Percentiles rank a stretch among this genome's conserved stretches.
These are phyloP conservation scores for Xylariaceae sp. DNA, from an alignment of 2,329 filamentous ascomycete genomes.

Conservation along the genomic window DNA sequence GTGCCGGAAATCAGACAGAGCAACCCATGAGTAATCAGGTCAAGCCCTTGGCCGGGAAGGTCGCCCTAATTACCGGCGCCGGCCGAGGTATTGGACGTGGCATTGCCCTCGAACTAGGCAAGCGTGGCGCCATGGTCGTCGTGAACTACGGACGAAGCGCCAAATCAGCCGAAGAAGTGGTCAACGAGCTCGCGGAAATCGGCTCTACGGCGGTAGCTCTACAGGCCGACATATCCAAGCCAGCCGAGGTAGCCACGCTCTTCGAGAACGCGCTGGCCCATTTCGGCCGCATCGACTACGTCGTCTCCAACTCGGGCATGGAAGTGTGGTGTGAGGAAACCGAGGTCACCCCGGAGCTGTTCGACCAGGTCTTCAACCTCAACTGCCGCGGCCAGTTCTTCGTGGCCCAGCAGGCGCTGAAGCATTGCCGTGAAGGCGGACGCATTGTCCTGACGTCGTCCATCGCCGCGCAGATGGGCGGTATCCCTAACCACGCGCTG, in stretches of 20 bases:
- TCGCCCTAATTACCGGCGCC: slow-evolving; percentile 60
- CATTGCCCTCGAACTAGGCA: slow-evolving; percentile 63
- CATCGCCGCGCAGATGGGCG: slow-evolving; percentile 62
- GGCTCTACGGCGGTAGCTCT: slow-evolving; percentile 56
- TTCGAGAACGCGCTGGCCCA: slow-evolving; percentile 62
- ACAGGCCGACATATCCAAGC: slow-evolving; percentile 61
- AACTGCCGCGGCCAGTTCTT: slow-evolving; percentile 73
- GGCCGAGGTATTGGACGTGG: slow-evolving; percentile 64
- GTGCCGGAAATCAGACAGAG: neutral
- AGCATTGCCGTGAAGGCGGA: slow-evolving; percentile 64
- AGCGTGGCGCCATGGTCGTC: slow-evolving; percentile 59
- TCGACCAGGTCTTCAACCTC: slow-evolving; percentile 67
- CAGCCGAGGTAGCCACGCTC: slow-evolving; percentile 55
- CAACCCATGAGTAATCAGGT: slow-evolving; percentile 29
- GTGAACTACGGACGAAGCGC: slow-evolving; percentile 63
- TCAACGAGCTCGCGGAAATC: slow-evolving; percentile 51
- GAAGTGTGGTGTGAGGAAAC: slow-evolving; percentile 68
- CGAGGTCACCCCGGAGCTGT: slow-evolving; percentile 66
- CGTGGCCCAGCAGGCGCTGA: slow-evolving; percentile 70
- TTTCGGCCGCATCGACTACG: slow-evolving; percentile 68
- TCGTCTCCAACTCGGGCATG: slow-evolving; percentile 68
- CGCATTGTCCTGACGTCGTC: slow-evolving; percentile 69
- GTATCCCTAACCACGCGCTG: slow-evolving; percentile 65
- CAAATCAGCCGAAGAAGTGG: slow-evolving; percentile 52
- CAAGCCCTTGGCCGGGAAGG: slow-evolving; percentile 46